Percentiles rank a stretch among this genome's conserved stretches.
Evolutionary conservation across 352 stramenopile genomes (phyloP).

Genomic region (Blastocystis hominis): DNA sequence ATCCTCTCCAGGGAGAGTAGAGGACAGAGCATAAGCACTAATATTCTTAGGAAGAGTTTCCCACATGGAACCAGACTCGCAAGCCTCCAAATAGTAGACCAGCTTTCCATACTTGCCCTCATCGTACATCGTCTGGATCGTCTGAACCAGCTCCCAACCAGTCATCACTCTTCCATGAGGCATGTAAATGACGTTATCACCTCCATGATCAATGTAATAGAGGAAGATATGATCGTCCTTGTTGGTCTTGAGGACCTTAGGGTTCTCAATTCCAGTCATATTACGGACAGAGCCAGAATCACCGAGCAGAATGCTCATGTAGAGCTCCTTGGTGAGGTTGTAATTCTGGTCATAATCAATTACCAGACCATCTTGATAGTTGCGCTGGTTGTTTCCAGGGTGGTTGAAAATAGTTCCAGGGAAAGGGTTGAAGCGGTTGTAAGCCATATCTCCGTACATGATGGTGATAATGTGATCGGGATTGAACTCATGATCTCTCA

Average conservation of each 20-base stretch:
- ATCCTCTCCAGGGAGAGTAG: constrained; percentile 71
- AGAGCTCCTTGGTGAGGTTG: constrained; percentile 70
- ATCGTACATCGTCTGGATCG: constrained; percentile 70
- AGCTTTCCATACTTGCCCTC: constrained; percentile 71
- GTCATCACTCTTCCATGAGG: constrained; percentile 69
- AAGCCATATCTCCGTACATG: constrained; percentile 77
- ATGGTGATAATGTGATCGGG: constrained; percentile 78
- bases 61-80: constrained; percentile 80
- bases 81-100: constrained; percentile 68
- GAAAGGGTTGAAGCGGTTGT: constrained; percentile 71
- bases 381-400: constrained; percentile 64
- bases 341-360: constrained; percentile 60
- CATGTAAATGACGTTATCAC: constrained; percentile 72
- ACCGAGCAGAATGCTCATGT: constrained; percentile 72
- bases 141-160: constrained; percentile 65
- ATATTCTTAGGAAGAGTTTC: constrained; percentile 69
- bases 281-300: constrained; percentile 63
- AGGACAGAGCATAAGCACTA: constrained; percentile 76
- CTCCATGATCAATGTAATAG: constrained; percentile 80
- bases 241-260: constrained; percentile 73
- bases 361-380: constrained; percentile 68
- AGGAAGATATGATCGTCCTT: constrained; percentile 74
- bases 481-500: constrained; percentile 73
- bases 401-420: constrained; percentile 75
- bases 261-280: constrained; percentile 60